These are phyloP conservation scores for Penicillium pulvis DNA, from an alignment of 495 filamentous ascomycete species.

Conservation along the genomic window DNA sequence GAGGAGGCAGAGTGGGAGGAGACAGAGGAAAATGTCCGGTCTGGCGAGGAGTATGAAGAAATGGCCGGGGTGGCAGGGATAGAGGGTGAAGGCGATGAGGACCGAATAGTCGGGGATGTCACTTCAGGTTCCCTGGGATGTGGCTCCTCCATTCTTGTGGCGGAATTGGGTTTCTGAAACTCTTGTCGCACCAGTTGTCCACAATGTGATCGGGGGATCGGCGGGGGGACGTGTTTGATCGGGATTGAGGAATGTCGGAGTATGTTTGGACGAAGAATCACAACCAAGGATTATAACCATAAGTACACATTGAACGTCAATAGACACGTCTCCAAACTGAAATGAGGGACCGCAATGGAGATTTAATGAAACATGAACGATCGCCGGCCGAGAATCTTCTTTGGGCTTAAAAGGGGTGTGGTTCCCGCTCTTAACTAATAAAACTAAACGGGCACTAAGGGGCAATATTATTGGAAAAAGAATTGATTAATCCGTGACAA, in stretches of 20 bases:
- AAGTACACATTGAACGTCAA: background rate
- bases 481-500: background rate
- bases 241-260: background rate
- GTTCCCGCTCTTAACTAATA: background rate
- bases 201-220: constrained; percentile 10
- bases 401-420: constrained; percentile 31
- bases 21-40: constrained; percentile 73
- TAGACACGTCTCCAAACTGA: constrained; percentile 13
- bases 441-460: constrained; percentile 1
- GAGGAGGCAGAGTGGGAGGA: constrained; percentile 73
- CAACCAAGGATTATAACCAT: background rate
- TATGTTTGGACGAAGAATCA: constrained; percentile 2
- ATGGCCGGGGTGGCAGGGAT: constrained; percentile 64
- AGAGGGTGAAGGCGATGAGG: constrained; percentile 62
- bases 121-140: constrained; percentile 30
- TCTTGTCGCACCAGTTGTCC: constrained; percentile 19
- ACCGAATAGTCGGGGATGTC: constrained; percentile 30
- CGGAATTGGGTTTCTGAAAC: constrained; percentile 17
- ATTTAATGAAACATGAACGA: constrained; percentile 32
- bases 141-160: constrained; percentile 36
- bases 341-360: constrained; percentile 15
- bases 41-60: constrained; percentile 62
- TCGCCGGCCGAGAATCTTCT: constrained; percentile 34
- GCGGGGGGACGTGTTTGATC: background rate
- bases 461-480: background rate